phyloP scores from a whole-genome alignment of 2,329 filamentous ascomycete species.

The Neonectria punicea region DNA sequence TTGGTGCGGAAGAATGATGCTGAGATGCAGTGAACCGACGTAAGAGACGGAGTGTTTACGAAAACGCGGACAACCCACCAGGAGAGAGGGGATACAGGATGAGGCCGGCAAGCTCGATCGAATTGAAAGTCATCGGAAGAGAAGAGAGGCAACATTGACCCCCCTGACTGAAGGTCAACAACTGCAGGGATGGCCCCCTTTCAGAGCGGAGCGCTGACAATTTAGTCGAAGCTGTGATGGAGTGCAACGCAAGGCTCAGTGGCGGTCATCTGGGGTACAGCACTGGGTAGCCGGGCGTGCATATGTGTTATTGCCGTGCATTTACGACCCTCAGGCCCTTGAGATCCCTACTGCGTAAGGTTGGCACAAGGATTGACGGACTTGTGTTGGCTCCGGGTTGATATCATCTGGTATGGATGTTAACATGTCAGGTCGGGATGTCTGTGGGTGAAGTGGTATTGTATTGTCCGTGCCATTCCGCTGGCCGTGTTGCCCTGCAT shows the following conservation, averaged over 20 bases:
- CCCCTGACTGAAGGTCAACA: background rate
- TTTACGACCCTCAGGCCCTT: slow-evolving; percentile 11
- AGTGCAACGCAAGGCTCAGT: slow-evolving; percentile 22
- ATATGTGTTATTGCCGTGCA: slow-evolving; percentile 36
- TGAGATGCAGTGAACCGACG: background rate
- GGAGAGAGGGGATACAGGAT: background rate
- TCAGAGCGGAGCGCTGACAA: slow-evolving; percentile 27
- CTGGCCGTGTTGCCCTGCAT: slow-evolving; percentile 4
- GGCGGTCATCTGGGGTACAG: slow-evolving; percentile 41
- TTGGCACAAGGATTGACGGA: background rate
- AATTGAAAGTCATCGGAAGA: background rate
- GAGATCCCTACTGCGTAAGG: slow-evolving; percentile 2
- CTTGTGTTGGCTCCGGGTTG: background rate
- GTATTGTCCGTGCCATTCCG: slow-evolving; percentile 13
- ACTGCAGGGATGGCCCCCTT: slow-evolving; percentile 9
- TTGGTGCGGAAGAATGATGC: background rate
- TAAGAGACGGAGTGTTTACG: slow-evolving; percentile 2
- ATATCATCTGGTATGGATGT: slow-evolving; percentile 14
- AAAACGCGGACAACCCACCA: slow-evolving; percentile 3
- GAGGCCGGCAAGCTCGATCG: background rate
- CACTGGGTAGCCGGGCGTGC: slow-evolving; percentile 26
- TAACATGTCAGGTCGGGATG: background rate
- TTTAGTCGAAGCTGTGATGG: slow-evolving; percentile 38
- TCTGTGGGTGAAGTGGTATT: slow-evolving; percentile 8
- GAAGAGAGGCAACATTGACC: background rate